Percentiles rank a stretch among this genome's conserved stretches.
Conservation (phyloP, 2,329 filamentous ascomycete species). For the Pyricularia sp. region DNA sequence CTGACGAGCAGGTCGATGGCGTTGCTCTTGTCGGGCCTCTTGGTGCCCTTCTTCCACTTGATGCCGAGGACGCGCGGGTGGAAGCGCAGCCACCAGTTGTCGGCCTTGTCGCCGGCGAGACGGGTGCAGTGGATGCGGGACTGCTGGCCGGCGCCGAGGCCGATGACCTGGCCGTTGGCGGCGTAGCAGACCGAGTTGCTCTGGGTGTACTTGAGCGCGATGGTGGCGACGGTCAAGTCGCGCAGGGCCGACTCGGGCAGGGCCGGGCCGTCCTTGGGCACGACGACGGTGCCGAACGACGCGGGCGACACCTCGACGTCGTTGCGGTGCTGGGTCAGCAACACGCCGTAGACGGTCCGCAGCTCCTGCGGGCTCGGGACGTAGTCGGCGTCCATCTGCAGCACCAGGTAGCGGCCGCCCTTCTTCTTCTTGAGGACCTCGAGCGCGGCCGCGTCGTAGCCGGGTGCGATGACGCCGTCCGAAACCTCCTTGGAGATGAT, state of each 20-base stretch:
- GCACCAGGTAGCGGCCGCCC: slow-evolving; percentile 88
- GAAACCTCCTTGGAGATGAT: slow-evolving; percentile 98
- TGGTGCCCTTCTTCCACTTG: slow-evolving; percentile 95
- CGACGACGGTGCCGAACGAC: slow-evolving; percentile 76
- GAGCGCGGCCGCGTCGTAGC: slow-evolving; percentile 72
- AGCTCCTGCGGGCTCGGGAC: slow-evolving; percentile 69
- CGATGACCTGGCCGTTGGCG: slow-evolving; percentile 82
- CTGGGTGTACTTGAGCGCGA: slow-evolving; percentile 96
- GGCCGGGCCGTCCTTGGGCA: slow-evolving; percentile 61
- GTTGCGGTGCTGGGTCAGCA: slow-evolving; percentile 82
- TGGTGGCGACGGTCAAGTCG: slow-evolving; percentile 88
- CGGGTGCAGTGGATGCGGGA: slow-evolving; percentile 97
- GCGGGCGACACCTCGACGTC: slow-evolving; percentile 74
- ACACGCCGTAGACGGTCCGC: slow-evolving; percentile 82
- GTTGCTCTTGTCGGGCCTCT: slow-evolving; percentile 95
- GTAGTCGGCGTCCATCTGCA: slow-evolving; percentile 87
- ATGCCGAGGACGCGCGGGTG: slow-evolving; percentile 76
- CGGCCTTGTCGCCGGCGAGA: slow-evolving; percentile 92
- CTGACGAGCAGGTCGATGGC: slow-evolving; percentile 92
- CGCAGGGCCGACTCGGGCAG: slow-evolving; percentile 73
- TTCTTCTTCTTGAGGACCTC: slow-evolving; percentile 97
- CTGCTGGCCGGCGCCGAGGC: slow-evolving; percentile 91
- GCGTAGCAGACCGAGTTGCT: slow-evolving; percentile 99
- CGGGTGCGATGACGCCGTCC: slow-evolving; percentile 87
- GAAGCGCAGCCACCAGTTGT: slow-evolving; percentile 99